Base-by-base conservation (phyloP, 441 rosid genomes). In the Arabidopsis lyrata region DNA sequence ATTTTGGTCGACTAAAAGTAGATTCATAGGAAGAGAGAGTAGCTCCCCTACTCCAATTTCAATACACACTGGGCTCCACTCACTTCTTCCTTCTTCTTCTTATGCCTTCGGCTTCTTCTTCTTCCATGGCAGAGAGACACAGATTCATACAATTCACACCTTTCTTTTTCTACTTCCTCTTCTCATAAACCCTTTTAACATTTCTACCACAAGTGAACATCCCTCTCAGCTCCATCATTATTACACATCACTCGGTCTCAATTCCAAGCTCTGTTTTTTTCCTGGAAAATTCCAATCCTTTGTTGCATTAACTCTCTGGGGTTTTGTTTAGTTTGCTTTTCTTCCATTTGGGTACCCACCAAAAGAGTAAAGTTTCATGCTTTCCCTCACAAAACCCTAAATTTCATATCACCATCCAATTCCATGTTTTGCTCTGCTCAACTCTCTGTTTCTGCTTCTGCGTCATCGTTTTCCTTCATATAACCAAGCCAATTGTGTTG, bases 21-120 rank as follows among this genome's bases (percentile, higher is more conserved):
- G 77, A 73, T 58, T 48, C 49, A 11, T 49, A 57, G 77, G 77
- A 48, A 7, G 49, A 52, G 63, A 64, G 66, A 69, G 70, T 68
- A 66, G 77, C 54, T 66, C 54, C 53, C 60, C 72, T 11, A 74
- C 66, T 14, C 71, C 48, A 56, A 34, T 44, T 62, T 42, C 53
- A 62, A 62, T 2, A 27, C 53, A 6, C 29, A 66, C 29, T 74
- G 38, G 78, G 49, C 50, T 72, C 73, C 57, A 67, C 48, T 75
- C 77, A 27, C 48, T 44, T 56, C 16, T 32, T 69, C 54, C 47
- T 35, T 49, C 56, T 44, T 12, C 64, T 38, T 39, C 66, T 48
- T 66, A 66, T 66, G 31, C 10, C 54, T 61, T 50, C 15, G 4
- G 3, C 66, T 47, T 36, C 34, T 50, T 61, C 10, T 41, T 14